These are phyloP conservation scores for Fusarium udum DNA, from an alignment of 2,329 filamentous ascomycete genomes.

Conservation along the genomic window DNA sequence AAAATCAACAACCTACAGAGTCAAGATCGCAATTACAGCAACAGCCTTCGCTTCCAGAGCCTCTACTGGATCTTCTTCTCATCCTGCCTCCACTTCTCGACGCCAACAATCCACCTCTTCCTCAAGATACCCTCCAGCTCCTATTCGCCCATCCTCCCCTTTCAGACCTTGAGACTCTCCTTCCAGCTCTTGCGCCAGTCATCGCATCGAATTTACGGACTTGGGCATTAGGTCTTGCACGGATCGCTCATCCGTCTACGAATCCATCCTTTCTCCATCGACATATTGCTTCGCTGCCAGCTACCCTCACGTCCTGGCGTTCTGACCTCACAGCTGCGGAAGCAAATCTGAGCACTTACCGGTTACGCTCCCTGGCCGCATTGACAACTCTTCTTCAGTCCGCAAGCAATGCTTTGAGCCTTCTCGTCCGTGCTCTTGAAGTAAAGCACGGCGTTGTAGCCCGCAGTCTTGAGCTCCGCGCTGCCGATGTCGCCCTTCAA, in stretches of 20 bases:
- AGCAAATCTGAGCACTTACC: slow-evolving; percentile 49
- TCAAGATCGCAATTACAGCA: slow-evolving; percentile 32
- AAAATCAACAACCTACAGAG: slow-evolving; percentile 31
- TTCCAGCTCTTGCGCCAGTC: slow-evolving; percentile 58
- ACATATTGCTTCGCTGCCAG: slow-evolving; percentile 59
- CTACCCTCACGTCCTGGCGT: slow-evolving; percentile 51
- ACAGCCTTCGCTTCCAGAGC: slow-evolving; percentile 49
- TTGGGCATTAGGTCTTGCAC: slow-evolving; percentile 59
- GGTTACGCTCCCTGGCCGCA: slow-evolving; percentile 51
- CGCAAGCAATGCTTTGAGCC: slow-evolving; percentile 52
- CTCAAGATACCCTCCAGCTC: slow-evolving; percentile 50
- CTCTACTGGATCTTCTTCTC: slow-evolving; percentile 63
- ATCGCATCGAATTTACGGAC: slow-evolving; percentile 61
- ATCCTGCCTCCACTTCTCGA: slow-evolving; percentile 62
- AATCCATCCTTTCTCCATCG: slow-evolving; percentile 69
- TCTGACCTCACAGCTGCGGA: slow-evolving; percentile 45
- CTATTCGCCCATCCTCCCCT: slow-evolving; percentile 63
- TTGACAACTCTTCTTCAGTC: slow-evolving; percentile 53
- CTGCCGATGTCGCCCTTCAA: slow-evolving; percentile 54
- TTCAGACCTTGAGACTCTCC: slow-evolving; percentile 55
- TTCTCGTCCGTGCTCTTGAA: slow-evolving; percentile 62
- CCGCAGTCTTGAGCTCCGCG: slow-evolving; percentile 61
- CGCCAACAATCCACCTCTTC: slow-evolving; percentile 46
- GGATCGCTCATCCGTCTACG: slow-evolving; percentile 59
- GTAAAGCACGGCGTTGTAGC: slow-evolving; percentile 64